Evolutionary conservation across 2,329 filamentous ascomycete species (phyloP).

Genomic region (Cladophialophora yegresii): DNA sequence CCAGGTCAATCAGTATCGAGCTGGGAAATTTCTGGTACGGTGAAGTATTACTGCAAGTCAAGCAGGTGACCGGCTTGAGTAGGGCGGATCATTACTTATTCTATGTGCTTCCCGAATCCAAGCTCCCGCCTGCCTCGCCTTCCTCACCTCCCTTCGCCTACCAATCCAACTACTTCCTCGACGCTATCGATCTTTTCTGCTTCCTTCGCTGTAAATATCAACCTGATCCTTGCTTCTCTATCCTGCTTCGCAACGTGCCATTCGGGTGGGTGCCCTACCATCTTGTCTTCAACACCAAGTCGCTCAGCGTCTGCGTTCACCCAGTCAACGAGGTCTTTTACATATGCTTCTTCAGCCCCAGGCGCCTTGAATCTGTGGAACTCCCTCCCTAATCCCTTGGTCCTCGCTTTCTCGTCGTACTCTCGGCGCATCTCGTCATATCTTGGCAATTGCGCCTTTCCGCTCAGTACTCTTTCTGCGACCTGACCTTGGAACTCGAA

Average conservation of each 20-base stretch:
- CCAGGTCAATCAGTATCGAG: neutral
- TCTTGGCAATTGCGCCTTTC: constrained; percentile 52
- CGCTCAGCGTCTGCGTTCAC: constrained; percentile 37
- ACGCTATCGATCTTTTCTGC: neutral
- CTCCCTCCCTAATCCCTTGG: constrained; percentile 40
- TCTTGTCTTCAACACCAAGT: constrained; percentile 26
- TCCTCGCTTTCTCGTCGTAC: constrained; percentile 37
- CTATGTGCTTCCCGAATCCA: neutral
- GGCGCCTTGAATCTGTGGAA: constrained; percentile 45
- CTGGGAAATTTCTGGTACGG: constrained; percentile 6
- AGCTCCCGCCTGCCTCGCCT: neutral
- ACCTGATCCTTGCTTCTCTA: constrained; percentile 19
- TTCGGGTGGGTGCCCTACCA: constrained; percentile 27
- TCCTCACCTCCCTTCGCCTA: neutral
- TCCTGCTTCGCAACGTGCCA: constrained; percentile 24
- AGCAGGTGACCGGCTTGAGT: neutral
- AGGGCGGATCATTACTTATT: neutral
- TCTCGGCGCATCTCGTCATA: constrained; percentile 44
- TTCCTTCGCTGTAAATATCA: constrained; percentile 4
- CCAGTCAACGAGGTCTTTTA: constrained; percentile 42
- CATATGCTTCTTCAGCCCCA: constrained; percentile 41
- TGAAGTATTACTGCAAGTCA: neutral
- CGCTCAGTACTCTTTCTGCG: constrained; percentile 59
- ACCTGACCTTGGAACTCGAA: constrained; percentile 71
- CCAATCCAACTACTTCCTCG: neutral